phyloP scores from a whole-genome alignment of 2,329 filamentous ascomycete genomes.

The Trichoderma brevicompactum region DNA sequence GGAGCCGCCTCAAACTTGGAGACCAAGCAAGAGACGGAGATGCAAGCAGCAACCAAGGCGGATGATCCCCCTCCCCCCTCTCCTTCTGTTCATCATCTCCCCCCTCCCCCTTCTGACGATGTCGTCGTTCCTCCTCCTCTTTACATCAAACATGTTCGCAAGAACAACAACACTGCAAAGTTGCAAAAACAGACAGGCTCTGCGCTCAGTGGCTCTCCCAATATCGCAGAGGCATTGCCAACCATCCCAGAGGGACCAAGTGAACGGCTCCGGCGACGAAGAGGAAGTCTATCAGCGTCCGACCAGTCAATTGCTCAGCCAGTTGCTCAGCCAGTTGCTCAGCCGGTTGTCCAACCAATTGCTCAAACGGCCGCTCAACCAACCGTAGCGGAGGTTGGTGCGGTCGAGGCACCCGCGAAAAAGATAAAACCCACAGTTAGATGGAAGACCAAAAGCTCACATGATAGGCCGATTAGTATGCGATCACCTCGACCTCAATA shows the following conservation, averaged over 20 bases:
- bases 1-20: conserved; percentile 19
- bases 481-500: conserved; percentile 51
- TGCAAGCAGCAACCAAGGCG: conserved; percentile 24
- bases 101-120: conserved; percentile 20
- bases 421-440: conserved; percentile 26
- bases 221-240: conserved; percentile 50
- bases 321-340: not conserved
- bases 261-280: conserved; percentile 43
- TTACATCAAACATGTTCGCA: conserved; percentile 10
- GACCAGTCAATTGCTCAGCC: conserved; percentile 7
- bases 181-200: conserved; percentile 45
- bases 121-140: conserved; percentile 5
- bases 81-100: conserved; percentile 23
- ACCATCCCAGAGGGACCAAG: conserved; percentile 56
- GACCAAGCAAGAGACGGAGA: conserved; percentile 8
- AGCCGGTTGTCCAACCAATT: not conserved
- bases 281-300: conserved; percentile 19
- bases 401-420: not conserved
- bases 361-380: not conserved
- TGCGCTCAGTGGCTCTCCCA: conserved; percentile 39
- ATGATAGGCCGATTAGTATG: conserved; percentile 46
- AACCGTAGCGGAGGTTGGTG: not conserved
- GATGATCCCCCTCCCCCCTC: conserved; percentile 21
- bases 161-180: conserved; percentile 50
- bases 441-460: conserved; percentile 48